Evolutionary conservation across 345 rosid species (phyloP), one percentile per base, ranked within the genome.

Genomic region (Theobroma cacao): DNA sequence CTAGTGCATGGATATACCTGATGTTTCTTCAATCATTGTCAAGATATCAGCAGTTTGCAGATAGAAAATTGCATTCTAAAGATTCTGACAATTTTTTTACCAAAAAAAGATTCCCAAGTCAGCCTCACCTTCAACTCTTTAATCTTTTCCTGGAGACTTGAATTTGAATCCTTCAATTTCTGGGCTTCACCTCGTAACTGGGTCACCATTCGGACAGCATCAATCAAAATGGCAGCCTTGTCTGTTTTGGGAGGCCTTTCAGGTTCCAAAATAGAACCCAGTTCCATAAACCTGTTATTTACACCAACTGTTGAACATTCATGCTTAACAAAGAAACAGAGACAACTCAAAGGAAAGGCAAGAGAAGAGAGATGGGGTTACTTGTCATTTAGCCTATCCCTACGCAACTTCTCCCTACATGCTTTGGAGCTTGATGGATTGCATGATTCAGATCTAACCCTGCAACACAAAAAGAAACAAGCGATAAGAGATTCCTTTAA

Each of bases 301-400:
- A 81, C 31, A 45, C 20, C 70, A 59, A 73, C 61, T 59, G 60
- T 50, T 58, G 30, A 72, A 38, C 45, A 33, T 64, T 48, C 34
- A 61, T 74, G 55, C 82, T 61, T 50, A 3, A 20, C 22, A 76
- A 41, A 26, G 48, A 59, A 50, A 41, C 17, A 73, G 14, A 18
- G 60, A 38, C 63, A 7, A 28, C n/a, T 71, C 12, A 67, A 56
- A 47, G 20, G 40, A 53, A 72, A 6, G 20, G 36, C 15, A 80
- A 76, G 53, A 64, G 4, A 71, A 59, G 69, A 63, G 61, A 47
- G 55, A 65, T 38, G 81, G 48, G 55, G 74, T 65, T 88, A 96
- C 99, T 92, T 96, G 91, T 96, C 99, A 79, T 94, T 96, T 65
- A 96, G 91, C 83, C 86, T 89, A 84, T 94, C 98, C 72, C 99